Evolutionary conservation across 2,329 filamentous ascomycete genomes (phyloP), one percentile per base, ranked within the genome.

Genomic region (Ophiocordyceps camponoti-saundersi): DNA sequence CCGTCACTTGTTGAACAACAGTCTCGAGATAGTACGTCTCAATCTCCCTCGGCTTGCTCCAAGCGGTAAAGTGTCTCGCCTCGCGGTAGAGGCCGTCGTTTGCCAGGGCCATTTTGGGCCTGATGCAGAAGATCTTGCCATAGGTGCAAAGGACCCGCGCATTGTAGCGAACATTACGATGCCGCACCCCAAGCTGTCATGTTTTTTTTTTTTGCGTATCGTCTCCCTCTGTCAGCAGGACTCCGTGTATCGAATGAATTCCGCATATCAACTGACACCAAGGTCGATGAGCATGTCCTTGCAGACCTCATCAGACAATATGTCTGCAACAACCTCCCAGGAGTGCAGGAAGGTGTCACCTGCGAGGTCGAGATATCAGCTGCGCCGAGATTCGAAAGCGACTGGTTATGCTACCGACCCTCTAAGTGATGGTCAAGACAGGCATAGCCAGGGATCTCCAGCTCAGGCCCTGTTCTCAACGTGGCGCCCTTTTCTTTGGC

Each of bases 401-500:
- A 29, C 26, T 6, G 55, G 45, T 45, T 59, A 62, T 57, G 6
- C 58, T 57, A 6, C 26, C 29, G 16, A 12, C 61, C 55, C 51
- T 61, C 59, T 7, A 61, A 56, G 26, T 48, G 47, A 20, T 50
- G 49, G 29, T 50, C 29, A 59, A 61, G 46, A 65, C 60, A 52
- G 66, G 62, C 44, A 30, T 20, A 41, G n/a, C 7, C 16, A 18
- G 36, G 15, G 23, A 29, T 41, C 12, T 41, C 36, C 22, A 41
- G n/a, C n/a, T 69, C 75, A 3, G 69, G 74, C 6, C 74, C 74
- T 6, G 73, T 70, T 41, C 79, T 67, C 22, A 82, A 60, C n/a
- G 67, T 72, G 8, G 79, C 78, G 18, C 76, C 73, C 6, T 67
- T 65, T 42, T 61, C 64, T 57, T 82, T 82, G 21, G 79, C 77